Evolutionary conservation across 768 basidiomycete genomes (phyloP).

Genomic region (Cubamyces sp.): DNA sequence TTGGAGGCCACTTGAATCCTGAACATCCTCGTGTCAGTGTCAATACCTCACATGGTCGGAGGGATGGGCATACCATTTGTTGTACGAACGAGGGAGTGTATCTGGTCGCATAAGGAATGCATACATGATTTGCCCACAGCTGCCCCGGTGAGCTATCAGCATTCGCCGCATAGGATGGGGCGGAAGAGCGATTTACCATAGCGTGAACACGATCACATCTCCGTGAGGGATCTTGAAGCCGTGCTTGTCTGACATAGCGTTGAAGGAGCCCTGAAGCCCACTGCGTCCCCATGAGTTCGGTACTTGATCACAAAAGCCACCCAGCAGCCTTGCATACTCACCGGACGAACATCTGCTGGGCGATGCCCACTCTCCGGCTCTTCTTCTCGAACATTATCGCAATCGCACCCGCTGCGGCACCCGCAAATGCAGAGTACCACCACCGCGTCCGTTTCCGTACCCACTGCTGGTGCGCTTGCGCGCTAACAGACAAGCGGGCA

Average conservation of each 20-base stretch:
- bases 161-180: background rate
- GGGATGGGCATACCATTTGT: constrained; percentile 65
- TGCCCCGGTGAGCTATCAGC: constrained; percentile 30
- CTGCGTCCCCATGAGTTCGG: constrained; percentile 40
- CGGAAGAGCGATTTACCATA: constrained; percentile 56
- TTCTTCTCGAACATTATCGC: constrained; percentile 80
- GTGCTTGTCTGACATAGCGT: constrained; percentile 68
- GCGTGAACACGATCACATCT: constrained; percentile 76
- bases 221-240: constrained; percentile 81
- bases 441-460: constrained; percentile 66
- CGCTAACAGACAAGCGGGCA: constrained; percentile 62
- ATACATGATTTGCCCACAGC: constrained; percentile 88
- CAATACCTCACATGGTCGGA: background rate
- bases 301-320: background rate
- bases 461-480: constrained; percentile 64
- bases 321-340: constrained; percentile 36
- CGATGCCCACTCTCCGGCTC: constrained; percentile 65
- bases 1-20: constrained; percentile 78
- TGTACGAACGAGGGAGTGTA: constrained; percentile 80
- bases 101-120: constrained; percentile 78
- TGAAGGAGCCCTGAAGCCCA: constrained; percentile 90
- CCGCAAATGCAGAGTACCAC: constrained; percentile 85
- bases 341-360: constrained; percentile 91
- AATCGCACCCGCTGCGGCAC: constrained; percentile 70
- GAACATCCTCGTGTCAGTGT: background rate